Base-by-base conservation (phyloP, 805 yeast species). In the Tetrapisispora phaffii region DNA sequence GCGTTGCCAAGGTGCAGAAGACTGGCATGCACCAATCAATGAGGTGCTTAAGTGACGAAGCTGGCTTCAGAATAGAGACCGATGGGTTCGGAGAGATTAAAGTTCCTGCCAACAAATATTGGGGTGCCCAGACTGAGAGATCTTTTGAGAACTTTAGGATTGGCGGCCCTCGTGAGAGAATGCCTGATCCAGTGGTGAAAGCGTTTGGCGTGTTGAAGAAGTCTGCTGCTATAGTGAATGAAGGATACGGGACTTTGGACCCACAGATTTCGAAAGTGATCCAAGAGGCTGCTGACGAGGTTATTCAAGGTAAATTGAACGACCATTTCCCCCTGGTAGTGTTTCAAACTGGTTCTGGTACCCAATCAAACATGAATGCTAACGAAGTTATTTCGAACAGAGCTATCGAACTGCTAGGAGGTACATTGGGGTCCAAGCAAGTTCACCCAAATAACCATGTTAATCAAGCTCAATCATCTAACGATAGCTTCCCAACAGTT, bases 391-490 rank as follows among this genome's bases (percentile, higher is more conserved):
- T 93, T 61, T 86, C 96, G 46, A 93, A 93, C 79, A 82, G 98
- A 62, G 98, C 98, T 57, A 93, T 93, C 67, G 97, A 93, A 72
- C 61, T 93, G 44, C 76, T 93, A 54, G 97, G 97, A 51, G 98
- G 97, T 49, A 76, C 74, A 61, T 70, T 83, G 61, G 98, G 98
- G 50, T 82, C 96, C 50, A 93, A 93, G 74, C 75, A 70, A 51
- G 96, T 93, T 45, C 98, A 93, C 70, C 98, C 98, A 54, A 93
- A 93, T 71, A 97, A 93, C 69, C 97, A 93, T 71, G 94, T 89
- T 60, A 93, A 93, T 76, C 89, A 87, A 86, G 85, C 96, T 17
- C 97, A 93, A 72, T 86, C 96, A n/a, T 87, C 96, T 39, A 93
- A 93, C 68, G 98, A 93, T 71, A 93, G 97, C 45, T 93, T 93